Evolutionary conservation across 2,329 filamentous ascomycete genomes (phyloP).

Genomic region (Pseudopithomyces chartarum): DNA sequence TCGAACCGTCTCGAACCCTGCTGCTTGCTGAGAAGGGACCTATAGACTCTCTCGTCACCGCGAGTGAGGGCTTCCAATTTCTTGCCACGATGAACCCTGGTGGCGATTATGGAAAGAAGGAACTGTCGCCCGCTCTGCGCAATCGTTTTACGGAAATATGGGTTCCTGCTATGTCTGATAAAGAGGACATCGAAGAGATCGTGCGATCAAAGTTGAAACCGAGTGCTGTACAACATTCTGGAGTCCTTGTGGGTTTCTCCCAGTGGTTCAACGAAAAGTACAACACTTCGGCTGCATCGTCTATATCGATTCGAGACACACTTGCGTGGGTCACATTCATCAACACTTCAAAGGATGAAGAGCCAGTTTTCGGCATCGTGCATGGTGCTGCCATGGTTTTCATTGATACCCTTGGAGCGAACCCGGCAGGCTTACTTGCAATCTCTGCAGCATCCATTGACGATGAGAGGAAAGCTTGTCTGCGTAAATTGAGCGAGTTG

Average conservation of each 20-base stretch:
- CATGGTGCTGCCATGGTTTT: slow-evolving; percentile 96
- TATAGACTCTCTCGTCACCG: slow-evolving; percentile 78
- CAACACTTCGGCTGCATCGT: slow-evolving; percentile 74
- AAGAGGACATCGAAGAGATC: slow-evolving; percentile 86
- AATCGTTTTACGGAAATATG: slow-evolving; percentile 99
- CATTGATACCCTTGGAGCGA: slow-evolving; percentile 92
- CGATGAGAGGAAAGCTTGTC: slow-evolving; percentile 72
- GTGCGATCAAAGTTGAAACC: slow-evolving; percentile 73
- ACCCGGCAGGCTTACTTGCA: slow-evolving; percentile 85
- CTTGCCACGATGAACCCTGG: slow-evolving; percentile 99
- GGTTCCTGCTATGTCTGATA: slow-evolving; percentile 86
- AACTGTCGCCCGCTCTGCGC: slow-evolving; percentile 89
- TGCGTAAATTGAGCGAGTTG: slow-evolving; percentile 72
- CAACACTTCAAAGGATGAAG: slow-evolving; percentile 64
- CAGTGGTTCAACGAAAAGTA: slow-evolving; percentile 88
- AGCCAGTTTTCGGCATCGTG: slow-evolving; percentile 61
- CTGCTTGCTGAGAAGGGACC: slow-evolving; percentile 93
- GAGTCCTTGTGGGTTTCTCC: slow-evolving; percentile 81
- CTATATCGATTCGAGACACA: slow-evolving; percentile 89
- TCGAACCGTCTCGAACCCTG: slow-evolving; percentile 85
- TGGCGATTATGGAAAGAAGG: slow-evolving; percentile 97
- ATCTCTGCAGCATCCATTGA: slow-evolving; percentile 72
- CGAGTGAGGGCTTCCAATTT: slow-evolving; percentile 84
- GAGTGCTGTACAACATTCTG: slow-evolving; percentile 62
- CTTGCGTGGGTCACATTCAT: slow-evolving; percentile 93